Percentiles rank a stretch among this genome's conserved stretches.
Conservation (phyloP, 208 protist genomes). For the Strigomonas culicis region DNA sequence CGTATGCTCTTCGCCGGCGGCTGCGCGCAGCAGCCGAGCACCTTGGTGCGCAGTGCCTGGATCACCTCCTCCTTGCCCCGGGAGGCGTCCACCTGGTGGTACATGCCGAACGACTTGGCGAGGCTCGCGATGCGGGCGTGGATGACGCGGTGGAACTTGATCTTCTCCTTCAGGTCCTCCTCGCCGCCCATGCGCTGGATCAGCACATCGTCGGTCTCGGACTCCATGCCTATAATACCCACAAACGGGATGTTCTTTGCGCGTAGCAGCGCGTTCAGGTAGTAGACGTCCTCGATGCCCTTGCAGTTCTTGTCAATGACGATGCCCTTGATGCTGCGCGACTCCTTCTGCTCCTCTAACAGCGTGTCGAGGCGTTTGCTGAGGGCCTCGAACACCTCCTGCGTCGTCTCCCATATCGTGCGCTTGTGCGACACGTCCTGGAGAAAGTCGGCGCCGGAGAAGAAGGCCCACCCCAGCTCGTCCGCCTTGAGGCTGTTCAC, state of each 20-base stretch:
- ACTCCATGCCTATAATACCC: slow-evolving; percentile 79
- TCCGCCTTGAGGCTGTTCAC: slow-evolving; percentile 58
- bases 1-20: slow-evolving; percentile 48
- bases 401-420: slow-evolving; percentile 85
- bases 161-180: slow-evolving; percentile 61
- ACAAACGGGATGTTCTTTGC: slow-evolving; percentile 74
- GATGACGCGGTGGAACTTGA: slow-evolving; percentile 85
- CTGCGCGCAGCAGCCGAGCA: slow-evolving; percentile 79
- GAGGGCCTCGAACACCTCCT: slow-evolving; percentile 74
- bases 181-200: slow-evolving; percentile 67
- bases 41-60: slow-evolving; percentile 62
- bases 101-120: slow-evolving; percentile 71
- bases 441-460: slow-evolving; percentile 44
- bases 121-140: slow-evolving; percentile 70
- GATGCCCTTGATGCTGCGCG: slow-evolving; percentile 70
- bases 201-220: slow-evolving; percentile 54
- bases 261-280: slow-evolving; percentile 69
- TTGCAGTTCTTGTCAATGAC: slow-evolving; percentile 90
- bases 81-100: slow-evolving; percentile 67
- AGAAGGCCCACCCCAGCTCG: slow-evolving; percentile 79
- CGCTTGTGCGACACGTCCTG: slow-evolving; percentile 30
- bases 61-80: slow-evolving; percentile 68
- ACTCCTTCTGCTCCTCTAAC: slow-evolving; percentile 48
- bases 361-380: slow-evolving; percentile 74
- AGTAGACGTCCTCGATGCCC: slow-evolving; percentile 81